A percentile compares a stretch with the other conserved stretches of the same genome.
Evolutionary conservation across 495 filamentous ascomycete genomes (phyloP).

Genomic region (Trichocladium antarcticum): DNA sequence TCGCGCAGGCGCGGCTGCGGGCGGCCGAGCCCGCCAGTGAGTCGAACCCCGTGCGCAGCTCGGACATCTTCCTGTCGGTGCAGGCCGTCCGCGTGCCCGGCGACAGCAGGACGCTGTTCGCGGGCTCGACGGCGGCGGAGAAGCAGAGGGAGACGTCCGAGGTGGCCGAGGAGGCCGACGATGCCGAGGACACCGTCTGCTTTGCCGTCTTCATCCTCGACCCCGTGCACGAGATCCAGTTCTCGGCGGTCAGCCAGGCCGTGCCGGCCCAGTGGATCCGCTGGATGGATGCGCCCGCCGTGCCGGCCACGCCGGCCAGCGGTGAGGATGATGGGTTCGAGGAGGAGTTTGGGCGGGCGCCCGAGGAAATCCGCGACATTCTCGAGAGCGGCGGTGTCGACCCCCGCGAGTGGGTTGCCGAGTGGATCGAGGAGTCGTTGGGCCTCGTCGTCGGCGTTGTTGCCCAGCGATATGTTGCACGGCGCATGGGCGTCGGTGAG

Average conservation of each 20-base stretch:
- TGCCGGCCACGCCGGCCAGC: constrained; percentile 39
- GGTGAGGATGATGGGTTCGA: constrained; percentile 29
- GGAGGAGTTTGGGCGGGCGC: constrained; percentile 37
- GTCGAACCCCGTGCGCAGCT: constrained; percentile 79
- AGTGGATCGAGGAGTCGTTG: constrained; percentile 93
- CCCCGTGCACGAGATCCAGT: constrained; percentile 83
- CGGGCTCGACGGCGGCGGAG: constrained; percentile 33
- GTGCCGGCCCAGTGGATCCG: constrained; percentile 79
- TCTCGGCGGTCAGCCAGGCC: constrained; percentile 68
- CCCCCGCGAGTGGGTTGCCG: constrained; percentile 90
- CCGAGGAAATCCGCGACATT: constrained; percentile 79
- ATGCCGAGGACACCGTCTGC: constrained; percentile 45
- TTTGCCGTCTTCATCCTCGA: constrained; percentile 93
- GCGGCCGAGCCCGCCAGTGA: constrained; percentile 65
- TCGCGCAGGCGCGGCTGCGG: constrained; percentile 67
- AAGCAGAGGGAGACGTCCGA: constrained; percentile 42
- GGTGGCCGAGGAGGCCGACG: constrained; percentile 40
- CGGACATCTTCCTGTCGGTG: constrained; percentile 88
- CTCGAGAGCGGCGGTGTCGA: constrained; percentile 83
- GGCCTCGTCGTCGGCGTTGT: constrained; percentile 68
- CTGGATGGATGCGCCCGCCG: constrained; percentile 72
- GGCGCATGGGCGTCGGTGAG: constrained; percentile 91
- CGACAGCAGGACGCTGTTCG: constrained; percentile 54
- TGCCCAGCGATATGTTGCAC: constrained; percentile 92
- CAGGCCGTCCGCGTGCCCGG: constrained; percentile 63